Percentiles rank a stretch among this genome's conserved stretches.
Conservation (phyloP, 2,329 filamentous ascomycete genomes). For the Colletotrichum paranaense region DNA sequence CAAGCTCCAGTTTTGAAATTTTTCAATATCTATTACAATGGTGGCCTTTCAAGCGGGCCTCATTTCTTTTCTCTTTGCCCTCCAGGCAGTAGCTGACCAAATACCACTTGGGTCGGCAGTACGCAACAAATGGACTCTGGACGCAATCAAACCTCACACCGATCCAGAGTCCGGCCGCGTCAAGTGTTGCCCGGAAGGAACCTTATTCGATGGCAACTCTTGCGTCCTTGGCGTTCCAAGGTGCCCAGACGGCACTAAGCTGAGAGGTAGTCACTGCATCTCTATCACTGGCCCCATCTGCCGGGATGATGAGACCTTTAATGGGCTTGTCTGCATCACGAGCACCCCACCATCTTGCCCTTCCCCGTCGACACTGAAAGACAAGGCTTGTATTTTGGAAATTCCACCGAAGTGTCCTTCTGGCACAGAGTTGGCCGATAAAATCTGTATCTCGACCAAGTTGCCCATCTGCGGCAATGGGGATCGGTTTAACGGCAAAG, state of each 20-base stretch:
- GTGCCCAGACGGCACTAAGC: background rate
- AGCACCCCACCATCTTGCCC: background rate
- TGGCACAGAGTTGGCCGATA: background rate
- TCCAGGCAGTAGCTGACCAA: background rate
- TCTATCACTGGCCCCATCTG: background rate
- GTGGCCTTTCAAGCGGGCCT: background rate
- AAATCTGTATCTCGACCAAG: background rate
- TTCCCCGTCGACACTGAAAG: background rate
- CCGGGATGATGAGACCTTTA: background rate
- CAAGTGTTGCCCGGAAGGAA: background rate
- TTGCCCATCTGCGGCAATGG: background rate
- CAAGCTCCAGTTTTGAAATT: background rate
- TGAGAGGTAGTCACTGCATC: background rate
- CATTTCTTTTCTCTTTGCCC: background rate
- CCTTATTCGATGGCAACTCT: background rate
- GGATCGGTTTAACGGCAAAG: background rate
- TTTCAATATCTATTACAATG: background rate
- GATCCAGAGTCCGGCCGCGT: background rate
- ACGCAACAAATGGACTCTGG: background rate
- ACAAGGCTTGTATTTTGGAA: background rate
- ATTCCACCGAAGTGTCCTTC: background rate
- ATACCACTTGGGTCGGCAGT: background rate
- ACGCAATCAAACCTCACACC: background rate
- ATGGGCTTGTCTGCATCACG: background rate
- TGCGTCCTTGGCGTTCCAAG: background rate